Evolutionary conservation across 169 alveolate genomes (phyloP).

Genomic region (Plasmodium blacklocki): DNA sequence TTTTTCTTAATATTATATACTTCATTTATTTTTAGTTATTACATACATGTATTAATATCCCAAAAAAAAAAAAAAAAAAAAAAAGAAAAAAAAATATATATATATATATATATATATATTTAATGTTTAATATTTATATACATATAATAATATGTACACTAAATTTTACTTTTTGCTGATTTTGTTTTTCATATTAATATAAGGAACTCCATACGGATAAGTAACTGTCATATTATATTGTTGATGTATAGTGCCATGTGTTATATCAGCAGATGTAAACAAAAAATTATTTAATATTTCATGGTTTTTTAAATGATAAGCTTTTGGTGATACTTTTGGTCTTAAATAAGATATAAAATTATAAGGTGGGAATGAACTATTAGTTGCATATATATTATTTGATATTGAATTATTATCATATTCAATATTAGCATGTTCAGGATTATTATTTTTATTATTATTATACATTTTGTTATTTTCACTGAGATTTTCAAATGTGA

Average conservation of each 20-base stretch:
- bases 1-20: too few species aligned
- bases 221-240: constrained; percentile 53
- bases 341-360: constrained; percentile 21
- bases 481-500: constrained; percentile 27
- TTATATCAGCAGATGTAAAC: constrained; percentile 37
- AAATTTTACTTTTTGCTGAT: too few species aligned
- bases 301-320: constrained; percentile 22
- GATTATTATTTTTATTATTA: neutral
- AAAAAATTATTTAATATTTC: constrained; percentile 18
- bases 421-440: neutral
- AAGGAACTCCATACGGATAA: constrained; percentile 68
- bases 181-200: constrained; percentile 11
- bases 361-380: constrained; percentile 19
- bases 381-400: constrained; percentile 17
- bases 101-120: too few species aligned
- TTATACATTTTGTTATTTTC: neutral
- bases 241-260: constrained; percentile 31
- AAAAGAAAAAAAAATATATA: too few species aligned
- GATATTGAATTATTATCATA: neutral
- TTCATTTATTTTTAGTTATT: too few species aligned
- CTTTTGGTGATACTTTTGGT: neutral
- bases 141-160: too few species aligned
- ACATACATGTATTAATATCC: too few species aligned
- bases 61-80: too few species aligned
- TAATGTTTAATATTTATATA: too few species aligned